Evolutionary conservation across 257 asterid genomes (phyloP).

Genomic region (Plantago elongata): DNA sequence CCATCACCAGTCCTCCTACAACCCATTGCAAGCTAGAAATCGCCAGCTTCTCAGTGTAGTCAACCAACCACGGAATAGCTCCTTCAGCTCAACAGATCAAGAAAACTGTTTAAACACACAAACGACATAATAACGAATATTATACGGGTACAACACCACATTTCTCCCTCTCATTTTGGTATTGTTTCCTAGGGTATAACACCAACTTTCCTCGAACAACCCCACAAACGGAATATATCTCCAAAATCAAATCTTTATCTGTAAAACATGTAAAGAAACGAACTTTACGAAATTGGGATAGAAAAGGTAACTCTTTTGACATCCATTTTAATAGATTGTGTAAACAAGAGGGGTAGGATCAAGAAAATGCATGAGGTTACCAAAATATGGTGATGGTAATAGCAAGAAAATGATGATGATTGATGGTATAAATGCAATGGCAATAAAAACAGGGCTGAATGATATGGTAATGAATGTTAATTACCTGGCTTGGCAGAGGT

Average conservation of each 20-base stretch:
- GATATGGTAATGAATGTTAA: not conserved
- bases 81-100: constrained; percentile 21
- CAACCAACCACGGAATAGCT: constrained; percentile 55
- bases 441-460: too few species aligned
- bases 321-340: not conserved
- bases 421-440: too few species aligned
- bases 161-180: constrained; percentile 58
- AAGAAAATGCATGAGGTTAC: too few species aligned
- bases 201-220: constrained; percentile 16
- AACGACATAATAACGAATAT: constrained; percentile 18
- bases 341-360: too few species aligned
- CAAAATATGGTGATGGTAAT: too few species aligned
- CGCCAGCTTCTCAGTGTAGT: constrained; percentile 61
- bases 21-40: constrained; percentile 58
- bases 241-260: constrained; percentile 36
- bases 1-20: constrained; percentile 52
- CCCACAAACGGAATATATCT: constrained; percentile 28
- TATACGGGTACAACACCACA: constrained; percentile 26
- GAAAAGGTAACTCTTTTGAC: constrained; percentile 19
- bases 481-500: constrained; percentile 17
- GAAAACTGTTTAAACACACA: constrained; percentile 23
- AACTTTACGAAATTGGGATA: constrained; percentile 29
- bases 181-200: constrained; percentile 29
- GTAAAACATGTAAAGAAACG: constrained; percentile 18
- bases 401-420: too few species aligned